Evolutionary conservation across 2,329 filamentous ascomycete genomes (phyloP).

Genomic region (Colletotrichum falcatum): DNA sequence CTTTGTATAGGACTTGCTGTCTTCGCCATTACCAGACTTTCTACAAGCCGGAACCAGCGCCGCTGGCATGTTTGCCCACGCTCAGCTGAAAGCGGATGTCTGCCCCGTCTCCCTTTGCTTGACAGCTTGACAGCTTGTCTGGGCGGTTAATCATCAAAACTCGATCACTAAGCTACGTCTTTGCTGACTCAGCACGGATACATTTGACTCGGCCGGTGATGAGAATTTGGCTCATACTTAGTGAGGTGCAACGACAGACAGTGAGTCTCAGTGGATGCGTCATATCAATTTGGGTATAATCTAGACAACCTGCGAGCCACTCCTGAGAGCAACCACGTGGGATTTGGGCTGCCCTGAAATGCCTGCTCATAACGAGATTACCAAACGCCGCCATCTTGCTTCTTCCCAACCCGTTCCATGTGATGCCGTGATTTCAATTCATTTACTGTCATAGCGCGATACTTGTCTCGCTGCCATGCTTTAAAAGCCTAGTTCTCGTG

Average conservation of each 20-base stretch:
- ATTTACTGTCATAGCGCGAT: neutral
- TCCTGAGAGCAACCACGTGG: neutral
- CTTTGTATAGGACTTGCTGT: neutral
- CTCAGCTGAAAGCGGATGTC: slow-evolving; percentile 33
- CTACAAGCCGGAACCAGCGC: slow-evolving; percentile 1
- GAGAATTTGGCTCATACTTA: neutral
- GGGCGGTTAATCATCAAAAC: neutral
- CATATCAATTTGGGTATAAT: slow-evolving; percentile 32
- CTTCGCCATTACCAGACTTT: slow-evolving; percentile 8
- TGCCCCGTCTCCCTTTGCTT: neutral
- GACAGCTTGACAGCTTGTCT: neutral
- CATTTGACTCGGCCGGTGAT: neutral
- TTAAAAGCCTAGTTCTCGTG: neutral
- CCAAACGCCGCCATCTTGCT: slow-evolving; percentile 30
- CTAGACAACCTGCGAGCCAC: slow-evolving; percentile 2
- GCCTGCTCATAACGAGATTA: neutral
- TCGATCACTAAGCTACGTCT: neutral
- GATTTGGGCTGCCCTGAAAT: neutral
- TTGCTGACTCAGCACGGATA: neutral
- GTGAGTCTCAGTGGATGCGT: neutral
- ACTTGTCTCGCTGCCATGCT: neutral
- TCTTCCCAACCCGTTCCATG: neutral
- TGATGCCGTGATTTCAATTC: slow-evolving; percentile 10
- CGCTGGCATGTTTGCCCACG: slow-evolving; percentile 23
- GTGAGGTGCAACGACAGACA: no score